Evolutionary conservation across 345 rosid genomes (phyloP), one percentile per base, ranked within the genome.

Genomic region (Syzygium oleosum): DNA sequence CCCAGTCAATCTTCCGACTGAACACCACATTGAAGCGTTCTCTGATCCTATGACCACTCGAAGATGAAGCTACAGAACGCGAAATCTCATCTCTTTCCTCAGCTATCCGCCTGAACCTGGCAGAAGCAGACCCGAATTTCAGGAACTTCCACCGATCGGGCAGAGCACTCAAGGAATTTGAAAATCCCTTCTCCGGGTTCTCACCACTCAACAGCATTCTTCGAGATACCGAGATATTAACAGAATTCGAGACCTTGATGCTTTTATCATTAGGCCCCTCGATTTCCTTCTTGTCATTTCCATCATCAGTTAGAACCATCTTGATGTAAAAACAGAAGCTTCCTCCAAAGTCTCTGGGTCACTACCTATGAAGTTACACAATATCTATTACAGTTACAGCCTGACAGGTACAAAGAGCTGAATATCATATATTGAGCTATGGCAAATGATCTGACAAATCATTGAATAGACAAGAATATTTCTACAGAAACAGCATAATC

Each of bases 111-210:
- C 84, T 93, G 91, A 96, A 94, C 61, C 86, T 93, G 83, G 93
- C 95, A 49, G 98, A 96, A 73, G 99, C 96, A 41, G 98, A 94
- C 34, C 95, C 96, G 22, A 94, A 87, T 85, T 93, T 92, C 9
- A 95, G 93, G 87, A 97, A 91, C 43, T 90, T 93, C 78, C 91
- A 3, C 86, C 94, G 89, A 80, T 80, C 89, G 17, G 94, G 88
- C 19, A 88, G 51, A 89, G 88, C 87, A 85, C 88, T 68, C 7
- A 87, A 89, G 65, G 87, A 80, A 56, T 84, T 85, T n/a, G 54
- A 63, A 5, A 92, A 68, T 90, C 88, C 90, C 31, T 84, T 86
- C 31, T 58, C 91, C 52, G 88, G 91, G 65, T 88, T 88, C 85
- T 90, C 92, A 86, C 85, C 87, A 83, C 85, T 86, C 31, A 95